Evolutionary conservation across 345 rosid genomes (phyloP).

Genomic region (Salix brachista): DNA sequence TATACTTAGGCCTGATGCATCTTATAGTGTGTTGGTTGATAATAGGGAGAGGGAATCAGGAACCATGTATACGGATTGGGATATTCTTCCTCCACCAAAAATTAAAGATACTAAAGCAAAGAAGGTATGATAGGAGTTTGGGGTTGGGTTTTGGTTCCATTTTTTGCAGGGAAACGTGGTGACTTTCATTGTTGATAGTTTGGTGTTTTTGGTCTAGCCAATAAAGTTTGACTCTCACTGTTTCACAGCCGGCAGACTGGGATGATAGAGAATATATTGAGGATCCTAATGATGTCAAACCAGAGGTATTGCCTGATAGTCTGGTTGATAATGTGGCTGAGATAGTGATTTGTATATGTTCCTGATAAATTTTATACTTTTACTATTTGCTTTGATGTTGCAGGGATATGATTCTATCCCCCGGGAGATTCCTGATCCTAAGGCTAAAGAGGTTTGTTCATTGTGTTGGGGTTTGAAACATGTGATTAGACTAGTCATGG

Average conservation of each 20-base stretch:
- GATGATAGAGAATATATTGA: constrained; percentile 87
- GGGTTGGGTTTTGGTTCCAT: neutral
- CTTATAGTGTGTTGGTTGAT: constrained; percentile 76
- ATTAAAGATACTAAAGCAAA: constrained; percentile 69
- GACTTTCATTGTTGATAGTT: neutral
- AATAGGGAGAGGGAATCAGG: constrained; percentile 85
- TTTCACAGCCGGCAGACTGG: constrained; percentile 81
- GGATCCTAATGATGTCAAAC: constrained; percentile 74
- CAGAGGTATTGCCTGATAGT: constrained; percentile 47
- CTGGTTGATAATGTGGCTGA: constrained; percentile 1
- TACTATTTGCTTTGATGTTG: constrained; percentile 10
- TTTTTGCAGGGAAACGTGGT: neutral
- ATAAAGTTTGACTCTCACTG: neutral
- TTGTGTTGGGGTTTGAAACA: neutral
- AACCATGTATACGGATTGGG: constrained; percentile 93
- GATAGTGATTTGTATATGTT: neutral
- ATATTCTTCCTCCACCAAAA: constrained; percentile 86
- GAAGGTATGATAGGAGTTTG: constrained; percentile 46
- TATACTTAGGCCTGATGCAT: constrained; percentile 87
- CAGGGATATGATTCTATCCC: constrained; percentile 46
- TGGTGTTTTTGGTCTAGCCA: neutral
- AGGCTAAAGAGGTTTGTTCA: constrained; percentile 36
- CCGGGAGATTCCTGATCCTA: constrained; percentile 41
- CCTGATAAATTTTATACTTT: constrained; percentile 5
- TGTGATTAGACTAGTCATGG: neutral